Evolutionary conservation across 208 protist genomes (phyloP), one percentile per base, ranked within the genome.

Genomic region (Leptomonas pyrrhocoris): DNA sequence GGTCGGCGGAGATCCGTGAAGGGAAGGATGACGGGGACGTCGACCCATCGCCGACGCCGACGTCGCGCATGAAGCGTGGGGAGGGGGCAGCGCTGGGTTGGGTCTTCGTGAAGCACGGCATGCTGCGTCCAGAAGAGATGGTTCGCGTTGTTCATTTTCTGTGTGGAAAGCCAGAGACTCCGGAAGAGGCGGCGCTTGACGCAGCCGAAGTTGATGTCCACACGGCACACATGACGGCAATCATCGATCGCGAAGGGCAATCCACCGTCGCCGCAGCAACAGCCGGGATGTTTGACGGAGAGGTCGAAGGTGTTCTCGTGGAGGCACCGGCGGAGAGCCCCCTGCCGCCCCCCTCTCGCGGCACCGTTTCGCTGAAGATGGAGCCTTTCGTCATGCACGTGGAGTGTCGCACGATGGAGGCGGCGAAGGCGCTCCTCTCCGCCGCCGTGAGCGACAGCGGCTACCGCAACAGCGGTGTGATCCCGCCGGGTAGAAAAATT

Each of bases 381-480:
- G 91, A 96, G 70, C 91, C 91, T 3, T 94, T 92, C 55, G 88
- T 96, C 1, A 92, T 96, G 88, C 91, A 96, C 70, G 87, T 96
- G 38, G 80, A 84, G 73, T 96, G 91, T 68, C 84, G 88, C 38
- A 88, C 82, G 0, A 90, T 93, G 86, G 83, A 85, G 19, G 85
- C 80, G 30, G 88, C 88, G 27, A 93, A 94, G 74, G 42, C 36
- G 30, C 73, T 96, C 28, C 83, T 91, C 46, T 84, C 86, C 9
- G 83, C 85, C 2, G 88, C 85, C 1, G 83, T 86, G 8, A 88
- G 79, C 21, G 88, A 93, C 55, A 74, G 75, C 27, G 91, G 91
- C 2, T 96, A 86, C 73, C 88, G 91, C 30, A 96, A 96, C 79
- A 94, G 88, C 66, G 91, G 91, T 30, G 84, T 96, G 0, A 76